Conservation (phyloP, 768 basidiomycete species). For the Saitozyma sp. region DNA sequence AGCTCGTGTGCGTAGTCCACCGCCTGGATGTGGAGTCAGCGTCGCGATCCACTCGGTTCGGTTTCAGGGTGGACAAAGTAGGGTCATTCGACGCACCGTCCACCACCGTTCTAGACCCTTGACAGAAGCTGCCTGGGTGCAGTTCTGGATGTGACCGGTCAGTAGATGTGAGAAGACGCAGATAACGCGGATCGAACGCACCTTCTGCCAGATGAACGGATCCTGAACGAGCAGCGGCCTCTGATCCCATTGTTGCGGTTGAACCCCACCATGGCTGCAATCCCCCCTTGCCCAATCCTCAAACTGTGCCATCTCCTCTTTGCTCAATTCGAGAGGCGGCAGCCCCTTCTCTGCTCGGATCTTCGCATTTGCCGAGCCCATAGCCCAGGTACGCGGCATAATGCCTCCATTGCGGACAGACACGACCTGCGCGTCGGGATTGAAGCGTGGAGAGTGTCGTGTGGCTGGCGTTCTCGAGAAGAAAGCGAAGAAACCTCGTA, state of each 20-base stretch:
- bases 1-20: background rate
- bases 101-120: constrained; percentile 10
- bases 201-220: constrained; percentile 51
- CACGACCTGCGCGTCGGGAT: constrained; percentile 24
- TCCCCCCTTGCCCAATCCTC: constrained; percentile 28
- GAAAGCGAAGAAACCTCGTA: constrained; percentile 45
- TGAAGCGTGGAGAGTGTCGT: constrained; percentile 9
- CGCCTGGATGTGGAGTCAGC: background rate
- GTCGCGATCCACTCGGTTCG: too few species aligned
- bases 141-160: constrained; percentile 7
- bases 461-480: constrained; percentile 17
- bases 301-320: constrained; percentile 2
- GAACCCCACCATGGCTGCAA: constrained; percentile 14
- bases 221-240: constrained; percentile 47
- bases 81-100: too few species aligned
- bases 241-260: constrained; percentile 43
- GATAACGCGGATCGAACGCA: constrained; percentile 9
- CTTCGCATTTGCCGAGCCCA: constrained; percentile 11
- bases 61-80: too few species aligned
- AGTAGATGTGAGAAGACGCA: background rate
- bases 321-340: constrained; percentile 5
- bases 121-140: constrained; percentile 13
- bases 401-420: constrained; percentile 38
- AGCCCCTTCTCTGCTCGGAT: constrained; percentile 2
- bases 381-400: constrained; percentile 11